Conservation (phyloP, 768 basidiomycete genomes). For the Lyophyllum atratum region DNA sequence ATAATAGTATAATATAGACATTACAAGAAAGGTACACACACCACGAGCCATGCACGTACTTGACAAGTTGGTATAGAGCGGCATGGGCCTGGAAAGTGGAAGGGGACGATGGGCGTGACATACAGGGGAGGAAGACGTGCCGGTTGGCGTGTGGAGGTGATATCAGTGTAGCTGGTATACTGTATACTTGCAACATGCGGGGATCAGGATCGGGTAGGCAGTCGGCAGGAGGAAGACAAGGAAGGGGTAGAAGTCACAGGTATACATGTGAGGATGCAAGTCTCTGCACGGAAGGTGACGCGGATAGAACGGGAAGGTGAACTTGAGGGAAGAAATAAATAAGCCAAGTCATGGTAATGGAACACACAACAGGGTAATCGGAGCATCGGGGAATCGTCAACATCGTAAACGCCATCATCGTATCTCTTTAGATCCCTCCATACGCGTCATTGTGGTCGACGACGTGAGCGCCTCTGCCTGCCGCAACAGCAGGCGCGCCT, state of each 20-base stretch:
- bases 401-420: constrained; percentile 9
- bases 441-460: constrained; percentile 35
- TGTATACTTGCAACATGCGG: constrained; percentile 14
- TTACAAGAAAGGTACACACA: constrained; percentile 1
- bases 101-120: constrained; percentile 4
- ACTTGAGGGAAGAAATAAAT: constrained; percentile 1
- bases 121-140: not conserved
- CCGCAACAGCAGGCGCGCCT: constrained; percentile 21
- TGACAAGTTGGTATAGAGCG: constrained; percentile 6
- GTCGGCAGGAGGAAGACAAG: not conserved
- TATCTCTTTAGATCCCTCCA: constrained; percentile 32
- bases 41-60: constrained; percentile 13
- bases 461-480: constrained; percentile 20
- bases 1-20: not conserved
- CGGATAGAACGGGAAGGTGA: not conserved
- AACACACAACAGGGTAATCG: not conserved
- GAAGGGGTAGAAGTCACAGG: not conserved
- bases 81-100: constrained; percentile 1
- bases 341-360: not conserved
- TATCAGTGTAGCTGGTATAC: constrained; percentile 16
- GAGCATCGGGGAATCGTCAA: constrained; percentile 4
- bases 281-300: too few species aligned
- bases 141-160: constrained; percentile 8
- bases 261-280: not conserved
- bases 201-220: not conserved